These are phyloP conservation scores for Leishmania turanica DNA, from an alignment of 208 protist genomes.

Conservation along the genomic window DNA sequence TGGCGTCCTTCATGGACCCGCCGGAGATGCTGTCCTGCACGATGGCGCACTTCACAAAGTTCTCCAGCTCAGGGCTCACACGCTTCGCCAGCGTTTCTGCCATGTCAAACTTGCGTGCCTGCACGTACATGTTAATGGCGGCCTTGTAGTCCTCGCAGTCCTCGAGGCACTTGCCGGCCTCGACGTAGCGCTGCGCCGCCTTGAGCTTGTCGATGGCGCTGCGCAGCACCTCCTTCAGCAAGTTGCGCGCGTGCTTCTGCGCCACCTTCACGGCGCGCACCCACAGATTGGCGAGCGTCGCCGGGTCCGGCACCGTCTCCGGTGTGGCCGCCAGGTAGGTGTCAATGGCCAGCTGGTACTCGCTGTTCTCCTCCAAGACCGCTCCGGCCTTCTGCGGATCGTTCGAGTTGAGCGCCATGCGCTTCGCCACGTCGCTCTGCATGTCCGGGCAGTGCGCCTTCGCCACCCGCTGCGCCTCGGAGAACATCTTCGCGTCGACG, in stretches of 20 bases:
- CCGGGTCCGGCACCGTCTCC: constrained; percentile 66
- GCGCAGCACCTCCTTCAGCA: constrained; percentile 81
- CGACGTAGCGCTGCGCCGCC: constrained; percentile 80
- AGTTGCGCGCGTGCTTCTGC: constrained; percentile 89
- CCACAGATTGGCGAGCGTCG: constrained; percentile 89
- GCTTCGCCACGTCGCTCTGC: constrained; percentile 83
- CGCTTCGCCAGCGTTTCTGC: constrained; percentile 85
- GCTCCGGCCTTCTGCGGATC: constrained; percentile 88
- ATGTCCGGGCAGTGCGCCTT: constrained; percentile 91
- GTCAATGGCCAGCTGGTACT: constrained; percentile 95
- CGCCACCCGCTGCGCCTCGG: constrained; percentile 93
- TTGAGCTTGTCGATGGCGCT: constrained; percentile 78
- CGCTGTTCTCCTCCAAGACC: constrained; percentile 92
- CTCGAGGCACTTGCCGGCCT: constrained; percentile 89
- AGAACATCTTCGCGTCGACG: constrained; percentile 91
- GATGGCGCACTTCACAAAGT: constrained; percentile 90
- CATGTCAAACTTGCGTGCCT: constrained; percentile 93
- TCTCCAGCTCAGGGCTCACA: constrained; percentile 85
- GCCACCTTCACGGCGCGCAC: constrained; percentile 95
- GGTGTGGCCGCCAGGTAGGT: constrained; percentile 89
- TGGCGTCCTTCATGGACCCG: constrained; percentile 71
- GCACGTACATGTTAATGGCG: constrained; percentile 96
- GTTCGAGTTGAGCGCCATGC: constrained; percentile 83
- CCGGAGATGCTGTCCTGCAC: constrained; percentile 89
- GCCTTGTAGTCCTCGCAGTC: constrained; percentile 92